These are phyloP conservation scores for Jaltomata sinuosa DNA, from an alignment of 257 asterid genomes.

Conservation along the genomic window DNA sequence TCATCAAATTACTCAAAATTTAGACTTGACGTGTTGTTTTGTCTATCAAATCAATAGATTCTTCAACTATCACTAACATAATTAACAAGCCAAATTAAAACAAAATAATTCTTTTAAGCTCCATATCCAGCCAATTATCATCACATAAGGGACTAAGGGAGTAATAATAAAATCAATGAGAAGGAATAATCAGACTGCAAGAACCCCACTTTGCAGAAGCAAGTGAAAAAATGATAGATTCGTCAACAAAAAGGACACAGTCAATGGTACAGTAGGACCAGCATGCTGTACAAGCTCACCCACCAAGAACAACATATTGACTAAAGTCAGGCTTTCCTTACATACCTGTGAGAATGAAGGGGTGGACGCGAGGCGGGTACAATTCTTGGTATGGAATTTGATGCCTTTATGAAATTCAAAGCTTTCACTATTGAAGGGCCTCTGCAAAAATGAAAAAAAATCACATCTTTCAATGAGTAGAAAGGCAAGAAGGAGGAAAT, in stretches of 20 bases:
- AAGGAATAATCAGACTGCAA: not conserved
- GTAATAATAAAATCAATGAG: not conserved
- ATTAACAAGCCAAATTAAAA: not conserved
- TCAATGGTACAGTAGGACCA: not conserved
- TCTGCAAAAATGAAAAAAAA: constrained; percentile 23
- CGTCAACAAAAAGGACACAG: not conserved
- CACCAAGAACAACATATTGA: not conserved
- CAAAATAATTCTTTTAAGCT: not conserved
- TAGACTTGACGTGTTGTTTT: not conserved
- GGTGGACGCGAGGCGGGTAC: constrained; percentile 21
- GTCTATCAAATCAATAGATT: not conserved
- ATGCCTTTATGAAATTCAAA: constrained; percentile 26
- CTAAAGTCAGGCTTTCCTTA: not conserved
- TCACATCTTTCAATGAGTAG: not conserved
- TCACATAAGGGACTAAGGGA: not conserved
- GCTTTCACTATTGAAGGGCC: constrained; percentile 36
- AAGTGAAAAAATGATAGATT: not conserved
- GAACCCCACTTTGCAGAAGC: not conserved
- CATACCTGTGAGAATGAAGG: constrained; percentile 45
- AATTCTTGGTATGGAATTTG: constrained; percentile 18
- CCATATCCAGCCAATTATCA: not conserved
- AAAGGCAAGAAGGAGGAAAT: not conserved
- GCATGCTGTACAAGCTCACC: not conserved
- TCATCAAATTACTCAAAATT: not conserved
- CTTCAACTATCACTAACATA: not conserved